Percentiles rank a stretch among this genome's conserved stretches.
Evolutionary conservation across 2,329 filamentous ascomycete genomes (phyloP).

Genomic region (Orbilia ellipsospora): DNA sequence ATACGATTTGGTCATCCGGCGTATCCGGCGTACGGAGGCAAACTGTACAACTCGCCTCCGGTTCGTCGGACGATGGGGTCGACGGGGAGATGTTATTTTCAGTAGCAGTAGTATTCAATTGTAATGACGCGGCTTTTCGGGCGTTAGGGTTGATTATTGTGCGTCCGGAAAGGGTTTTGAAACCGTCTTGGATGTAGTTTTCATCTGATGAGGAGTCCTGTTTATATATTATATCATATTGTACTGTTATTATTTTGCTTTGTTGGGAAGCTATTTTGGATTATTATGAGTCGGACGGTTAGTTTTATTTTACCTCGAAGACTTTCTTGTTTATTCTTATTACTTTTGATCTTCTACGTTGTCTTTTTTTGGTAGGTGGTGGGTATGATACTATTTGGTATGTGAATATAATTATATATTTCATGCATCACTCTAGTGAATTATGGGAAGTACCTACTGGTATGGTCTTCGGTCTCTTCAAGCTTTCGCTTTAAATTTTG

Average conservation of each 20-base stretch:
- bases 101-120: neutral
- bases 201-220: conserved; percentile 46
- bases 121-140: conserved; percentile 55
- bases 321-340: conserved; percentile 11
- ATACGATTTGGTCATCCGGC: conserved; percentile 81
- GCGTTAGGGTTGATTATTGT: conserved; percentile 53
- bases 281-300: too few relatives aligned
- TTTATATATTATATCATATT: neutral
- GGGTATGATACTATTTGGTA: neutral
- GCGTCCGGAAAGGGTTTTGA: conserved; percentile 41
- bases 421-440: neutral
- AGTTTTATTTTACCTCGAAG: conserved; percentile 19
- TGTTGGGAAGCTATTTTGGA: too few relatives aligned
- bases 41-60: conserved; percentile 64
- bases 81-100: neutral
- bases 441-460: neutral
- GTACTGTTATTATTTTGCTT: too few relatives aligned
- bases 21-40: conserved; percentile 79
- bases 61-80: conserved; percentile 1
- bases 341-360: conserved; percentile 35
- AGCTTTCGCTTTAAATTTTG: conserved; percentile 13
- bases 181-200: conserved; percentile 40
- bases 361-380: conserved; percentile 13
- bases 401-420: neutral
- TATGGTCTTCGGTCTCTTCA: conserved; percentile 11